phyloP scores from a whole-genome alignment of 768 basidiomycete species.

The Auricularia auricula-judae region DNA sequence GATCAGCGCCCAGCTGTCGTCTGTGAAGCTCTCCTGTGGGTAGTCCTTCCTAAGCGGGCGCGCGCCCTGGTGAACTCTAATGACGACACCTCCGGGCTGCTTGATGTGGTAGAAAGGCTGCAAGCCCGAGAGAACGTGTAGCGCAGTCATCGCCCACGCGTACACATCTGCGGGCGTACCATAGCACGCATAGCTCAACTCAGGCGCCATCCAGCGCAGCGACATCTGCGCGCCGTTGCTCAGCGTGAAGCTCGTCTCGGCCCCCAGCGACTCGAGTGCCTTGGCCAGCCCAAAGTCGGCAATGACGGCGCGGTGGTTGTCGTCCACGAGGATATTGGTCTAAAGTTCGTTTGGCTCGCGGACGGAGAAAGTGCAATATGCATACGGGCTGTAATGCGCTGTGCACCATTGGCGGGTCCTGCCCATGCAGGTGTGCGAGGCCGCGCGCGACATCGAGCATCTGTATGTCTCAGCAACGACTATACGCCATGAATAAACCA shows the following conservation, averaged over 20 bases:
- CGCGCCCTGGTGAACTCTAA: not conserved
- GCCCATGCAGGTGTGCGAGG: not conserved
- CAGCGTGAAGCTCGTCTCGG: not conserved
- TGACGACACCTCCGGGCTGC: not conserved
- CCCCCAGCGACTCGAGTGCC: not conserved
- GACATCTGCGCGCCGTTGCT: not conserved
- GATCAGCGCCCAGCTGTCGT: not conserved
- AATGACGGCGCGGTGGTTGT: not conserved
- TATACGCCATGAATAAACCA: not conserved
- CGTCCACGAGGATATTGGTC: not conserved
- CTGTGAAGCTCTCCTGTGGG: not conserved
- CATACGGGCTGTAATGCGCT: not conserved
- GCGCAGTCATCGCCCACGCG: not conserved
- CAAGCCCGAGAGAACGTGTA: not conserved
- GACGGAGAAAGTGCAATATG: not conserved
- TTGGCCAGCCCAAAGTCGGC: not conserved
- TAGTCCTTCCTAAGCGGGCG: not conserved
- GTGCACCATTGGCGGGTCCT: not conserved
- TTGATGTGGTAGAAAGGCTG: not conserved
- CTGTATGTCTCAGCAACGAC: not conserved
- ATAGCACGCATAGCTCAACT: not conserved
- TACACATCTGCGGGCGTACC: not conserved
- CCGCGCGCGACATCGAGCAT: not conserved
- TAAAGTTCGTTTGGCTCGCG: not conserved
- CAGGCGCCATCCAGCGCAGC: not conserved